Evolutionary conservation across 163 green algal species (phyloP), one percentile per base, ranked within the genome.

Genomic region (Smithsoniella earleae): DNA sequence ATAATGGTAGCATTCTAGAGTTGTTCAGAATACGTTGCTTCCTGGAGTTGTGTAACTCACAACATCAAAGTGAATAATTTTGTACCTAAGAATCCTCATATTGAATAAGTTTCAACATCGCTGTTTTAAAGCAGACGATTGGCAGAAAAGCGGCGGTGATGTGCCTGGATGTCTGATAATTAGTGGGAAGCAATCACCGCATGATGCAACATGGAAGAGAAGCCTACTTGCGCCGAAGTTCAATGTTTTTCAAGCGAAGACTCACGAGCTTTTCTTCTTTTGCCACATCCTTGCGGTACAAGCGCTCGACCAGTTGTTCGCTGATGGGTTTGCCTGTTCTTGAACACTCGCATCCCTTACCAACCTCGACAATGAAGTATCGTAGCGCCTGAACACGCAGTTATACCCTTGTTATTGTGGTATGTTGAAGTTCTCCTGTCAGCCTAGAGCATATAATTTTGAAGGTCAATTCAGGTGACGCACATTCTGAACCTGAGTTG

Each of bases 301-400:
- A 55, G 52, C 80, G 64, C 30, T 74, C 73, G 62, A 89, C 52
- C 30, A 85, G 72, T 74, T 84, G 80, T 25, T 86, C 79, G 6
- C 64, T 77, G 66, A 92, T 84, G 25, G 77, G 65, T 37, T 80
- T 74, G 3, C 81, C 79, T 6, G 85, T 88, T 66, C 86, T 87
- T 74, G 52, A 76, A 77, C 88, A 69, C 76, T 90, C 2, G 82
- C 76, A 6, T 36, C 75, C 76, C 84, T 82, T 31, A 81, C 80
- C 72, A 89, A 85, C 80, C 75, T 92, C 83, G 30, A 87, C 66
- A n/a, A 83, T 85, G 62, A 91, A 90, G 66, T 84, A 80, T 30
- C 79, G 78, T 75, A 86, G 88, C 3, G 83, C 80, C 62, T 81
- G 79, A 36, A 49, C 64, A 40, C 87, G 86, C 34, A 89, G 80